Base-by-base conservation (phyloP, 495 filamentous ascomycete species). In the Podospora comata region DNA sequence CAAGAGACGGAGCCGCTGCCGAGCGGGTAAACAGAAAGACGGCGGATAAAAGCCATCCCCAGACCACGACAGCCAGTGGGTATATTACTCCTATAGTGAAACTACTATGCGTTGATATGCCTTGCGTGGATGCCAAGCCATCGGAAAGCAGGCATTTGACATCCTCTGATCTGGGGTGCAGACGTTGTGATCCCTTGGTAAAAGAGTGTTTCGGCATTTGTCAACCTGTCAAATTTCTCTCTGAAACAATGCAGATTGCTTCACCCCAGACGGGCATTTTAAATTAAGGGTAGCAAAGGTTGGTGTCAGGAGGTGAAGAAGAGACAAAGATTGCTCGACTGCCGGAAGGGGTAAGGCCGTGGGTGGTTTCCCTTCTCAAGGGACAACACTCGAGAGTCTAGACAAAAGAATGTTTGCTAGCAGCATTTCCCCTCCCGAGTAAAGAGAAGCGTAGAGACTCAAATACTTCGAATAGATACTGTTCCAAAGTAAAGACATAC, bases 1-100 rank as follows among this genome's bases (percentile, higher is more conserved):
- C 28, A 48, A 63, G 19, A 4, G 4, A 44, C 5, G 54, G 55
- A 28, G 32, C 5, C 5, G 34, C 19, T 62, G n/a, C 60, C 28
- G 60, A 32, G 34, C 28, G 60, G 27, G 27, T 34, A 62, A 62
- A 44, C 30, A 48, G 34, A 19, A 19, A 39, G 60, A 23, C 27
- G 34, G 28, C 60, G 60, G 60, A 44, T 62, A 62, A 62, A 62
- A n/a, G 19, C 28, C 39, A 16, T 13, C 27, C 60, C 27, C 60
- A 32, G 30, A 32, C 18, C 15, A 11, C 9, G 27, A 28, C 60
- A 62, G 4, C 60, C 60, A 62, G 60, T 62, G 7, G 9, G 27
- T 27, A 44, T 19, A 30, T 34, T 32, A 13, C n/a, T 19, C 27
- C 13, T 23, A 62, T 62, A 62, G 27, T 32, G 30, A 28, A 13